Conservation (phyloP, 2,329 filamentous ascomycete species). For the Nemania diffusa region DNA sequence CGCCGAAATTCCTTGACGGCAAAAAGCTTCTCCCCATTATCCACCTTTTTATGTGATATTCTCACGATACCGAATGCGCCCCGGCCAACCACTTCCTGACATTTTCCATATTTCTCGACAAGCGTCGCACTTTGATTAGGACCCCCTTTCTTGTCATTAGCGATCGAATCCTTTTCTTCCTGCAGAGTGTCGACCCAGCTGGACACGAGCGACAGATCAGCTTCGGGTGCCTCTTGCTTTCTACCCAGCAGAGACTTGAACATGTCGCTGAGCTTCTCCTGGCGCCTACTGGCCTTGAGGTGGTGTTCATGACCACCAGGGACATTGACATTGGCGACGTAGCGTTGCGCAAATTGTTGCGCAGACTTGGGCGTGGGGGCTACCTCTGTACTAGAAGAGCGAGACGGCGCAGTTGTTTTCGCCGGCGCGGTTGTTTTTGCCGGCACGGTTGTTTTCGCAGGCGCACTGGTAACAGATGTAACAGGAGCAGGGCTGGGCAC, state of each 20-base stretch:
- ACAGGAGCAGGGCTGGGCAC: slow-evolving; percentile 45
- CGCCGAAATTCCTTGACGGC: slow-evolving; percentile 98
- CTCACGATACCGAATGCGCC: slow-evolving; percentile 97
- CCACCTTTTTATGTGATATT: slow-evolving; percentile 94
- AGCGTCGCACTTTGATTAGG: slow-evolving; percentile 80
- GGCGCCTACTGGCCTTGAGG: slow-evolving; percentile 87
- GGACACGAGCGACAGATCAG: slow-evolving; percentile 91
- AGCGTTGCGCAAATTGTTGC: slow-evolving; percentile 56
- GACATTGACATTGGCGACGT: slow-evolving; percentile 59
- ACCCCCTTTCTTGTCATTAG: slow-evolving; percentile 79
- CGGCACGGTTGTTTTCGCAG: too few species aligned
- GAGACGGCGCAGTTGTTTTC: slow-evolving; percentile 47
- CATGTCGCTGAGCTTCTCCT: slow-evolving; percentile 95
- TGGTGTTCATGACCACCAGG: slow-evolving; percentile 85
- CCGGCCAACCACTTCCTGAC: slow-evolving; percentile 94
- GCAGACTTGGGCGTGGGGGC: slow-evolving; percentile 46
- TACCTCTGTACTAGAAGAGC: slow-evolving; percentile 43
- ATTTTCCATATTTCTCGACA: slow-evolving; percentile 98
- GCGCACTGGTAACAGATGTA: slow-evolving; percentile 48
- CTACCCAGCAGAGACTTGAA: slow-evolving; percentile 87
- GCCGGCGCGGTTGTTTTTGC: slow-evolving; percentile 38
- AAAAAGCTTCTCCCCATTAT: slow-evolving; percentile 90
- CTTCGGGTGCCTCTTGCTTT: slow-evolving; percentile 79
- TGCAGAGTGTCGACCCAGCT: slow-evolving; percentile 96
- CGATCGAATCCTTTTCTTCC: slow-evolving; percentile 82